Percentiles rank a stretch among this genome's conserved stretches.
Evolutionary conservation across 495 filamentous ascomycete species (phyloP).

Genomic region (Hypoxylon rickii): DNA sequence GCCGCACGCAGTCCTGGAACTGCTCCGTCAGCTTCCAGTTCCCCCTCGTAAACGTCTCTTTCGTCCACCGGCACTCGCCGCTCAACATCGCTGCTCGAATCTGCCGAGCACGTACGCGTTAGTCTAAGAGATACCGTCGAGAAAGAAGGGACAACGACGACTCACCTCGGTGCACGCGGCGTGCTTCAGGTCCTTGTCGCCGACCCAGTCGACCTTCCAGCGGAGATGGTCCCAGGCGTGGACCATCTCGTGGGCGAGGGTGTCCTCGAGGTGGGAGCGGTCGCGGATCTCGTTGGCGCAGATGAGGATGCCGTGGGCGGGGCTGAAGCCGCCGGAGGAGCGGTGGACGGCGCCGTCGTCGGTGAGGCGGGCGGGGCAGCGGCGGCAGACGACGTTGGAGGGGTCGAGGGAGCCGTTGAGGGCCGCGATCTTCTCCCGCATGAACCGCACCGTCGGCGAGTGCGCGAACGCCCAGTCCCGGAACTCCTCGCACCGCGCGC

Average conservation of each 20-base stretch:
- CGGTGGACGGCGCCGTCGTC: conserved; percentile 49
- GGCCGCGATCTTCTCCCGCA: conserved; percentile 74
- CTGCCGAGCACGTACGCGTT: conserved; percentile 45
- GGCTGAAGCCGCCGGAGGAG: conserved; percentile 78
- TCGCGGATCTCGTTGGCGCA: conserved; percentile 86
- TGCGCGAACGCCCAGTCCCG: conserved; percentile 79
- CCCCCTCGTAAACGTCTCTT: conserved; percentile 79
- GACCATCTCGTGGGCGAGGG: conserved; percentile 95
- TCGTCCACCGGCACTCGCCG: conserved; percentile 90
- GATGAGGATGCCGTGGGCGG: conserved; percentile 80
- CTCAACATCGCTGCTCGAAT: conserved; percentile 90
- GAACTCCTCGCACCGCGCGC: conserved; percentile 74
- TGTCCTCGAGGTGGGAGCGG: conserved; percentile 83
- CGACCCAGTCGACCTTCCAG: conserved; percentile 83
- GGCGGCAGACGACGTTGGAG: conserved; percentile 77
- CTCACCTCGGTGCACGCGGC: conserved; percentile 92
- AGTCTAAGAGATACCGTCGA: not conserved
- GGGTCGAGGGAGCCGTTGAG: conserved; percentile 74
- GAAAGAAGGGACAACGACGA: not conserved
- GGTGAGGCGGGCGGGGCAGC: conserved; percentile 63
- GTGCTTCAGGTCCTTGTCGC: conserved; percentile 73
- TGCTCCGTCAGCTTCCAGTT: conserved; percentile 90
- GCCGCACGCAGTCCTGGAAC: conserved; percentile 88
- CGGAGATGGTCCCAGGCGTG: conserved; percentile 93
- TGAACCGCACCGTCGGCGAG: conserved; percentile 83